Evolutionary conservation across 1,284 basidiomycete species (phyloP), one percentile per base, ranked within the genome.

Genomic region (Volvariella volvacea): DNA sequence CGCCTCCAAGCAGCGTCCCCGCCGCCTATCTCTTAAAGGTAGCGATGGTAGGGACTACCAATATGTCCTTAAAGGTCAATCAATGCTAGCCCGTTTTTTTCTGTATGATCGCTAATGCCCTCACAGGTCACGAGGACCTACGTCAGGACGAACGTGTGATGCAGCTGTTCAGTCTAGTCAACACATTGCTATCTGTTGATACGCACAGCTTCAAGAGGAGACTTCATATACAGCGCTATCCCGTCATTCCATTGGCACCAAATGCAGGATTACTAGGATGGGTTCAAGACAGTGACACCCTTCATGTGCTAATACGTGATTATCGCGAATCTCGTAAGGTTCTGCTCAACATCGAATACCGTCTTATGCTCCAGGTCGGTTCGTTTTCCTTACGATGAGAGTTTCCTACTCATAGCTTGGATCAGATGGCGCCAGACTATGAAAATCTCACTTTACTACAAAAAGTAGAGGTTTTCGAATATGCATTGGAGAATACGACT

Each of bases 391-490:
- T 22, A 28, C 14, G 7, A 30, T 2, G 25, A 28, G 14, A 20
- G 14, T 38, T 32, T 30, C 30, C 51, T 37, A 45, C 47, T 51
- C 32, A 45, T 46, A 17, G 30, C 12, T 12, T 28, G 9, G 16
- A 22, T 33, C 57, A 98, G 88, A 99, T 99, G 95, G 95, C 96
- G 9, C 95, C 96, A 7, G 96, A 99, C 64, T 99, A 99, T 63
- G 96, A 99, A 65, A 88, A 87, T 55, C 71, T 99, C 34, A 93
- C 90, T 22, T 72, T 98, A 2, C 77, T 99, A 48, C 94, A 99
- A 65, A 99, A 99, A 71, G 92, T 99, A 34, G 96, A 99, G 62
- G 96, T 99, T 15, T 99, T 99, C 66, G 93, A 99, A 64, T 99
- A 99, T 58, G 95, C 96, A 2, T 74, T 99, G 34, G 95, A 99